phyloP scores from a whole-genome alignment of 331 rosid genomes.

The Telfairia occidentalis region DNA sequence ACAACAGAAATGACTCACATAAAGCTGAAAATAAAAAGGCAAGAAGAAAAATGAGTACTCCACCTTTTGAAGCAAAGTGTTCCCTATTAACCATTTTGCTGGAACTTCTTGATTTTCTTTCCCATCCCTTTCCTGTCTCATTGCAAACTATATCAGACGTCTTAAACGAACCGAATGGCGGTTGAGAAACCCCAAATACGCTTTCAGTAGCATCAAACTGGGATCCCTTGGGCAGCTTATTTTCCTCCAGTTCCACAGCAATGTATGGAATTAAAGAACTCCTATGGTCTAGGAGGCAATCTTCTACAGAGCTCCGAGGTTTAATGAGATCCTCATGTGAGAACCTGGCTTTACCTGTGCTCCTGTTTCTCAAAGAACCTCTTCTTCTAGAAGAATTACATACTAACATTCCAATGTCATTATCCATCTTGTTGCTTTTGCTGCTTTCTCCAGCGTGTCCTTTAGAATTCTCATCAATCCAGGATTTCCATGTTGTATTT shows the following conservation, averaged over 20 bases:
- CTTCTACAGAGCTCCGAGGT: background rate
- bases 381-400: background rate
- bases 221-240: conserved; percentile 7
- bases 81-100: conserved; percentile 17
- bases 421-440: background rate
- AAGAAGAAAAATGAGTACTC: conserved; percentile 15
- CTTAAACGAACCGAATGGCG: conserved; percentile 19
- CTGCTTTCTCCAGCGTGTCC: background rate
- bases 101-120: conserved; percentile 26
- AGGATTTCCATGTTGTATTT: conserved; percentile 16
- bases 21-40: background rate
- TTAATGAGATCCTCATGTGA: background rate
- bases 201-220: background rate
- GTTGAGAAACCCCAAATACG: conserved; percentile 30
- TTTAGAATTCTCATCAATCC: background rate
- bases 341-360: background rate
- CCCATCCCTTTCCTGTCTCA: conserved; percentile 23
- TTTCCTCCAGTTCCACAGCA: conserved; percentile 18
- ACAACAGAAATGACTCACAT: background rate
- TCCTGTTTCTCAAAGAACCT: background rate
- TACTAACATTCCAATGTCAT: background rate
- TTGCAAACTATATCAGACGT: conserved; percentile 21
- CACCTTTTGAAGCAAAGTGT: conserved; percentile 21
- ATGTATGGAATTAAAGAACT: conserved; percentile 15
- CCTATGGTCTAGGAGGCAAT: background rate